These are phyloP conservation scores for Fusarium pininemorale DNA, from an alignment of 2,329 filamentous ascomycete genomes.

Conservation along the genomic window DNA sequence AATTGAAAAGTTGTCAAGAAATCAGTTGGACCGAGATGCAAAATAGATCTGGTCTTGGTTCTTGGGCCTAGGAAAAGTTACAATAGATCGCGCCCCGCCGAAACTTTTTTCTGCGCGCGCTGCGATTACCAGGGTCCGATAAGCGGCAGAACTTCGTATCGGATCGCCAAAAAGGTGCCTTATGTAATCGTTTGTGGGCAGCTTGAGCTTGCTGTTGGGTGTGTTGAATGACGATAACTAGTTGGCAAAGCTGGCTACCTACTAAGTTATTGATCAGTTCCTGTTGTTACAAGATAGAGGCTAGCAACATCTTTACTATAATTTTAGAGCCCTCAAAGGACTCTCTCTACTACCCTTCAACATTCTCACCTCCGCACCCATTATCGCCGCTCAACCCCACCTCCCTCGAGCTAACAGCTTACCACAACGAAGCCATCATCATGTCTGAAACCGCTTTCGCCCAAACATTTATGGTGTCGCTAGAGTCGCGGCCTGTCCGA, in stretches of 20 bases:
- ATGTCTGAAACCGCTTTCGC: conserved; percentile 91
- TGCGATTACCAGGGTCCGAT: conserved; percentile 43
- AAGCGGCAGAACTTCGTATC: conserved; percentile 49
- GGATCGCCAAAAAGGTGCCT: background rate
- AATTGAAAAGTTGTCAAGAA: conserved; percentile 9
- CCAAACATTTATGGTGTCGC: conserved; percentile 80
- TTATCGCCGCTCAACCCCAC: conserved; percentile 32
- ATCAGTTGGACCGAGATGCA: conserved; percentile 28
- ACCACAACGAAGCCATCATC: conserved; percentile 34
- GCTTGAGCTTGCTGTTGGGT: conserved; percentile 19
- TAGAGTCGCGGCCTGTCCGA: conserved; percentile 82
- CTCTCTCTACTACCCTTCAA: background rate
- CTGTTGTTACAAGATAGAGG: background rate
- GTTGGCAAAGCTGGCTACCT: background rate
- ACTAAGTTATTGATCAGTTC: background rate
- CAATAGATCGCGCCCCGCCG: conserved; percentile 46
- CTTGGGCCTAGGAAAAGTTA: conserved; percentile 35
- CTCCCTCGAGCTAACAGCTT: conserved; percentile 22
- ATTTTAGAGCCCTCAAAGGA: background rate
- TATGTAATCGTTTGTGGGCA: conserved; percentile 38
- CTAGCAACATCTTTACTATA: background rate
- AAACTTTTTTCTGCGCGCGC: conserved; percentile 50
- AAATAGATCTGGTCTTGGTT: conserved; percentile 29
- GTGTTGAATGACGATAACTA: conserved; percentile 37
- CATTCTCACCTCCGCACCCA: background rate